Evolutionary conservation across 129 eudicot species (phyloP).

Genomic region (Artemisia tridentata): DNA sequence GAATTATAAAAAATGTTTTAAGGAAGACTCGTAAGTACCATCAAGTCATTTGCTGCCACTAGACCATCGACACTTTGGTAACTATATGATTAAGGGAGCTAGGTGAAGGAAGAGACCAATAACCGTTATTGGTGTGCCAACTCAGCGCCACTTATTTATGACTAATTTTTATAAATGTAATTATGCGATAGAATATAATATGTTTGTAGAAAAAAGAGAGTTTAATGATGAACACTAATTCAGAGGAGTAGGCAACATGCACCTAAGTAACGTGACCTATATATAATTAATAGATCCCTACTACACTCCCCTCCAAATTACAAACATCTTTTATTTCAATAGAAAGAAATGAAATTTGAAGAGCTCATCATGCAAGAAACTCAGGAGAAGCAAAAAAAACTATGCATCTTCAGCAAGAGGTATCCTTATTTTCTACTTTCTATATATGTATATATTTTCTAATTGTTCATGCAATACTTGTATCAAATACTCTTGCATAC

Average conservation of each 20-base stretch:
- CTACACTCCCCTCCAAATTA: constrained; percentile 14
- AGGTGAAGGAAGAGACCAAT: too few species aligned
- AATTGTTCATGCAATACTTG: too few species aligned
- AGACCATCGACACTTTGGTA: too few species aligned
- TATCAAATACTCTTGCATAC: too few species aligned
- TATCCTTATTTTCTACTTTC: constrained; percentile 3
- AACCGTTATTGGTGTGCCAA: too few species aligned
- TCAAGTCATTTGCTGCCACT: too few species aligned
- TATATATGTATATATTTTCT: too few species aligned
- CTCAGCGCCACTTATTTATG: too few species aligned
- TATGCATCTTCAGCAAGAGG: constrained; percentile 66
- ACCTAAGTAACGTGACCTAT: constrained; percentile 19
- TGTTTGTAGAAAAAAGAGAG: constrained; percentile 3
- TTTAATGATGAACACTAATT: constrained; percentile 12
- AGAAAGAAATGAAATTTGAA: constrained; percentile 72
- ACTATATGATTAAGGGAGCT: too few species aligned
- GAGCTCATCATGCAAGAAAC: constrained; percentile 75
- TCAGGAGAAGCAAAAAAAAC: constrained; percentile 52
- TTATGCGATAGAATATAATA: not conserved
- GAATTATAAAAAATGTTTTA: too few species aligned
- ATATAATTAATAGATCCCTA: constrained; percentile 24
- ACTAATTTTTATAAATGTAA: too few species aligned
- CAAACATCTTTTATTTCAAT: not conserved
- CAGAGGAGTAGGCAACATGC: constrained; percentile 18
- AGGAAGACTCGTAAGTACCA: too few species aligned